These are phyloP conservation scores for Eragrostis nindensis DNA, from an alignment of 176 grass and related monocot species.

Conservation along the genomic window DNA sequence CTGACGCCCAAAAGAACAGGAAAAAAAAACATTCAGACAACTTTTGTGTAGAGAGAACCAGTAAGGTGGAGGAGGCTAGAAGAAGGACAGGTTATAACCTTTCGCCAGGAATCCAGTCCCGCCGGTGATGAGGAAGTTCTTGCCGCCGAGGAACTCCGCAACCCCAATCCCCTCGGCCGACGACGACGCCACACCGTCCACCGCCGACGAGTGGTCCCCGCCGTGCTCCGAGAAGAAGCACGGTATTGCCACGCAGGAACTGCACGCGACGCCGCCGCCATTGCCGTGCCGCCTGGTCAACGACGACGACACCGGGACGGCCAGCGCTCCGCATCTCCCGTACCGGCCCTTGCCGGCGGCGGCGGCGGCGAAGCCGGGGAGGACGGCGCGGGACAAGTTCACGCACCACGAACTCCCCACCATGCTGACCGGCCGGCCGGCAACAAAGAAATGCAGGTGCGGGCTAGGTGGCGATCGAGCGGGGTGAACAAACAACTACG, in stretches of 20 bases:
- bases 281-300: background rate
- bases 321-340: constrained; percentile 10
- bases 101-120: constrained; percentile 92
- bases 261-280: constrained; percentile 17
- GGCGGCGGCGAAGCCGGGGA: constrained; percentile 23
- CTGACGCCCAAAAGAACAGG: constrained; percentile 12
- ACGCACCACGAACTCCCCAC: constrained; percentile 85
- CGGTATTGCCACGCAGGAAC: background rate
- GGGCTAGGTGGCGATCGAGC: background rate
- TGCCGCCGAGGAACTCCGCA: constrained; percentile 62
- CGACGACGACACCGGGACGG: background rate
- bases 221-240: background rate
- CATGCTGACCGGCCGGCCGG: background rate
- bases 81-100: constrained; percentile 43
- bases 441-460: constrained; percentile 30
- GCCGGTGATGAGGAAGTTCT: constrained; percentile 89
- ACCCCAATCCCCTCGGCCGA: constrained; percentile 61
- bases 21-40: background rate
- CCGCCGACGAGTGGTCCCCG: background rate
- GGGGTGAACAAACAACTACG: constrained; percentile 13
- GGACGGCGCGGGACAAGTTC: constrained; percentile 55
- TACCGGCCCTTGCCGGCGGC: background rate
- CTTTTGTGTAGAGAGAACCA: background rate
- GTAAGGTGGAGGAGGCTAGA: rapidly evolving
- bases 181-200: background rate